Base-by-base conservation (phyloP, 805 yeast genomes). In the Komagataella pastoris region DNA sequence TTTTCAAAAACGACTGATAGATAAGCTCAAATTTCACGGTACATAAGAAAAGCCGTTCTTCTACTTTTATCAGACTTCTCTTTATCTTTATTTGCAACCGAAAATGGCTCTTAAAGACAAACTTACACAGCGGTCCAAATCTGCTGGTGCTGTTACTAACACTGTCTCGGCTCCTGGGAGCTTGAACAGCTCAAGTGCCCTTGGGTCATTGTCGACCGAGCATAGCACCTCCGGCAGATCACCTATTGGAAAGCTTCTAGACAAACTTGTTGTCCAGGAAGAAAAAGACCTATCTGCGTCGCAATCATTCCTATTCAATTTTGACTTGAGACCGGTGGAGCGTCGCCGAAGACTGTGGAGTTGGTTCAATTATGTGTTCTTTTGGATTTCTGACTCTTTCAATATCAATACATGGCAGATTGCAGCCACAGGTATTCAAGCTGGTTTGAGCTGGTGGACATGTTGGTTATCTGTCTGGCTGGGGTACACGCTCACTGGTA, bases 361-460 rank as follows among this genome's bases (percentile, higher is more conserved):
- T 24, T 86, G 95, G 95, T 81, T 72, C 65, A 86, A 88, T 64
- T 88, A 70, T 62, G 81, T 85, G 12, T 80, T 77, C 56, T 85
- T 86, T 59, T 88, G 97, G 97, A 65, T 88, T 53, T 88, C 96
- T 0, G 97, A 88, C 63, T 81, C 95, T 36, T 86, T 88, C 70
- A 88, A 88, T 67, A 80, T 88, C 62, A 88, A 86, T 64, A 87
- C 96, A 5, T 88, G 91, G 88, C 89, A 85, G 70, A 87, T 88
- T 58, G 96, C 95, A 2, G 81, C 91, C 7, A 85, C 95, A 0
- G 95, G 95, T 59, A 83, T 85, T 53, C 71, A 74, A 51, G 79
- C 81, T 19, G 93, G 93, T 8, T 69, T 88, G 66, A 77, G 83
- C 17, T 88, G 96, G 95, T 88, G 95, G 95, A 89, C 83, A 62